These are phyloP conservation scores for Ramichloridium luteum DNA, from an alignment of 2,329 filamentous ascomycete genomes.

Conservation along the genomic window DNA sequence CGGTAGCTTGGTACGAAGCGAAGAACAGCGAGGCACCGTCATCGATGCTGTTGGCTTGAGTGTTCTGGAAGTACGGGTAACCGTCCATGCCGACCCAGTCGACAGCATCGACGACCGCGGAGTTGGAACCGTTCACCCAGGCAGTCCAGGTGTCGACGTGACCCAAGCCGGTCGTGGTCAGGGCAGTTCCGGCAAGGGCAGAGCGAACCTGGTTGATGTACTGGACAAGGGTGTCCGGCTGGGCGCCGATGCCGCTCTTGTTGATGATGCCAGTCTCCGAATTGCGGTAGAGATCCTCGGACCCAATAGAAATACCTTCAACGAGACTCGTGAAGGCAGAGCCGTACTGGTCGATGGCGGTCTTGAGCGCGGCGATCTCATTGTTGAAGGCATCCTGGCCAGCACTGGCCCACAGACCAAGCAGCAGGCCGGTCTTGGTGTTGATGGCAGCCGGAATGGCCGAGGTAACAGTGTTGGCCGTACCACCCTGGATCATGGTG, in stretches of 20 bases:
- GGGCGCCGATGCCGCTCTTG: conserved; percentile 49
- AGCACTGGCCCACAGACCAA: conserved; percentile 63
- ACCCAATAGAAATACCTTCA: conserved; percentile 73
- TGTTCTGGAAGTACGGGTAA: conserved; percentile 71
- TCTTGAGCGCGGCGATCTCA: conserved; percentile 60
- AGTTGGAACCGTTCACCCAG: conserved; percentile 61
- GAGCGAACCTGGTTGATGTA: conserved; percentile 61
- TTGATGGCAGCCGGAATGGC: conserved; percentile 71
- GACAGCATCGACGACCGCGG: conserved; percentile 51
- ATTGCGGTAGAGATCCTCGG: conserved; percentile 59
- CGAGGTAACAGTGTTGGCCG: conserved; percentile 50
- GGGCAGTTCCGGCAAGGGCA: conserved; percentile 49
- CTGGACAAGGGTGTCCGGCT: conserved; percentile 48
- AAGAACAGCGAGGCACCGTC: conserved; percentile 57
- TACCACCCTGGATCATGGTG: conserved; percentile 47
- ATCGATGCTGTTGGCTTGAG: conserved; percentile 51
- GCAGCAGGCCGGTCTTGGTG: conserved; percentile 64
- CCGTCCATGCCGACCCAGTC: conserved; percentile 78
- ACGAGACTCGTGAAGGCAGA: conserved; percentile 52
- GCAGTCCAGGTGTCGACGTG: conserved; percentile 78
- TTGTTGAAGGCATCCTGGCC: conserved; percentile 46
- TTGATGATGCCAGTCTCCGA: conserved; percentile 55
- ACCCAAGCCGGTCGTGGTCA: conserved; percentile 48
- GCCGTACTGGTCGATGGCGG: conserved; percentile 58
- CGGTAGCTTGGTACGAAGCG: conserved; percentile 48